phyloP scores from a whole-genome alignment of 2,329 filamentous ascomycete species.

The Stemphylium lycopersici region DNA sequence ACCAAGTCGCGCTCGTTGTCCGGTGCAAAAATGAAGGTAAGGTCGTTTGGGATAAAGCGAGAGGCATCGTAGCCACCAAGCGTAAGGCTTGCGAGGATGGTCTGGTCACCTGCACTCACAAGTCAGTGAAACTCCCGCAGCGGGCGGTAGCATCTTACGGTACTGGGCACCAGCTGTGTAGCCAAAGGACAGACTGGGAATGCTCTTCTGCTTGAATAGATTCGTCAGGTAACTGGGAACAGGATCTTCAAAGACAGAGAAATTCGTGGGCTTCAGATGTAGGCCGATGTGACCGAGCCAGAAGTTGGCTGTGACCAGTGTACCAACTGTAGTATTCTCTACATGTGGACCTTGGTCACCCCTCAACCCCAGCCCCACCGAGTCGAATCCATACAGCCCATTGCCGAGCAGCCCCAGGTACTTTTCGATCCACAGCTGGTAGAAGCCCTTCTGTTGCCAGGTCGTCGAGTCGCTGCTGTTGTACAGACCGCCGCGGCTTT shows the following conservation, averaged over 20 bases:
- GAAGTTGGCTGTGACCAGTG: constrained; percentile 49
- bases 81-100: constrained; percentile 59
- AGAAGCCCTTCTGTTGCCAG: constrained; percentile 66
- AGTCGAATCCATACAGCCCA: constrained; percentile 67
- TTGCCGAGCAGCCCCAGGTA: constrained; percentile 66
- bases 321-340: constrained; percentile 51
- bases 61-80: constrained; percentile 73
- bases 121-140: constrained; percentile 6
- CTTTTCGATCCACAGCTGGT: constrained; percentile 62
- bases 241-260: constrained; percentile 58
- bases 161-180: constrained; percentile 80
- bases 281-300: constrained; percentile 57
- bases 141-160: constrained; percentile 53
- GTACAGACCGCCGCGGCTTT: constrained; percentile 66
- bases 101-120: constrained; percentile 37
- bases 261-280: constrained; percentile 58
- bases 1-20: constrained; percentile 66
- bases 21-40: constrained; percentile 62
- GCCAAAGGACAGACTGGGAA: constrained; percentile 75
- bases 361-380: constrained; percentile 49
- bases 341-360: constrained; percentile 51
- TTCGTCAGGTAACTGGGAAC: constrained; percentile 60
- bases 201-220: constrained; percentile 62
- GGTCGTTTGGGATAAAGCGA: constrained; percentile 66
- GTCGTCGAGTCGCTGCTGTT: constrained; percentile 60